phyloP scores from a whole-genome alignment of 1,139 yeast species.

The Yarrowia galli region DNA sequence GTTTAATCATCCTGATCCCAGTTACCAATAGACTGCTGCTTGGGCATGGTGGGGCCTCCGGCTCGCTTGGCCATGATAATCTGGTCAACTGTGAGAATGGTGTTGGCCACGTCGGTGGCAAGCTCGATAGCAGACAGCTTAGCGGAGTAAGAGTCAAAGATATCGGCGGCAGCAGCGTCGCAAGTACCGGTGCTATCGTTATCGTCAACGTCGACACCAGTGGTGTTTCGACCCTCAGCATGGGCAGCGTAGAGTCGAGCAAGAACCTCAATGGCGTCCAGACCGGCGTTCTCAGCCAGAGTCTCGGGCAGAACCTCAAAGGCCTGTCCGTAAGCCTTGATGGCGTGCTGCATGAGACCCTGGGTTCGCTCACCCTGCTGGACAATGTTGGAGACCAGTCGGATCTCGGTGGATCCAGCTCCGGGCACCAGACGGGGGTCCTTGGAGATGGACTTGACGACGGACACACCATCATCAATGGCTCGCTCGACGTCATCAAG shows the following conservation, averaged over 20 bases:
- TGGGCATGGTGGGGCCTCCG: slow-evolving; percentile 95
- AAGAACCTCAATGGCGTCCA: slow-evolving; percentile 85
- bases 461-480: slow-evolving; percentile 94
- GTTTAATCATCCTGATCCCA: slow-evolving; percentile 93
- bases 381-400: slow-evolving; percentile 78
- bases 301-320: slow-evolving; percentile 94
- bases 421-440: slow-evolving; percentile 87
- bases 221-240: slow-evolving; percentile 56
- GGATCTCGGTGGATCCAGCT: slow-evolving; percentile 97
- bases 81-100: slow-evolving; percentile 89
- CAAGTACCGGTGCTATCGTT: slow-evolving; percentile 69
- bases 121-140: slow-evolving; percentile 88
- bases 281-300: slow-evolving; percentile 92
- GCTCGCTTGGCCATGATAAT: slow-evolving; percentile 95
- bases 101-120: slow-evolving; percentile 94
- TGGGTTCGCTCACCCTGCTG: slow-evolving; percentile 93
- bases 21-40: slow-evolving; percentile 83
- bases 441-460: slow-evolving; percentile 86
- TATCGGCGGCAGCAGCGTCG: slow-evolving; percentile 72
- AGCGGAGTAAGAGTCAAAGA: slow-evolving; percentile 79
- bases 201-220: slow-evolving; percentile 78
- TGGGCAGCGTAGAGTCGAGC: slow-evolving; percentile 91
- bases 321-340: slow-evolving; percentile 91
- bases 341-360: slow-evolving; percentile 90
- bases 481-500: slow-evolving; percentile 96